phyloP scores from a whole-genome alignment of 75 land plant species.

The Azolla pinnata region DNA sequence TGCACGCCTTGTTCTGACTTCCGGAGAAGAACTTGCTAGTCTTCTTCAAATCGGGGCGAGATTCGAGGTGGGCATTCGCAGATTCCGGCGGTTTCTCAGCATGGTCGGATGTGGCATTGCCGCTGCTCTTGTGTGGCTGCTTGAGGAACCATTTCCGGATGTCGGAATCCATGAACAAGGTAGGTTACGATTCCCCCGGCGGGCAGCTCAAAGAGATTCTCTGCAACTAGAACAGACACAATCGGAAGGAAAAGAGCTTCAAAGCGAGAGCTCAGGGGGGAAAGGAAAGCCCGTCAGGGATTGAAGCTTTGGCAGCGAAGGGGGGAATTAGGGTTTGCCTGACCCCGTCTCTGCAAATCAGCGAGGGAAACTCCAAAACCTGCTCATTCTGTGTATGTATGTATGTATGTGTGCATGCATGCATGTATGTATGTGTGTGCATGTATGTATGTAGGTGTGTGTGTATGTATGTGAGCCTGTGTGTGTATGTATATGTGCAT shows the following conservation, averaged over 20 bases:
- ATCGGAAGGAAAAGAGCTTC: too few species aligned
- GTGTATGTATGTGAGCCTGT: neutral
- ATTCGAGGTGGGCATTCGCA: too few species aligned
- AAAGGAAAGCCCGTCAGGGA: too few species aligned
- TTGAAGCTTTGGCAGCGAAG: too few species aligned
- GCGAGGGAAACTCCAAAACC: too few species aligned
- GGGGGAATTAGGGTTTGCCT: too few species aligned
- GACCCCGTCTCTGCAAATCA: too few species aligned
- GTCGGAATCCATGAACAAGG: conserved; percentile 41
- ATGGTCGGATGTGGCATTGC: conserved; percentile 14
- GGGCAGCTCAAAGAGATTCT: too few species aligned
- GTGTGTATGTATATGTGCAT: neutral
- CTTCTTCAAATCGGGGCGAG: conserved; percentile 43
- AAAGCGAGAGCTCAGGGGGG: too few species aligned
- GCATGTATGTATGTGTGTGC: neutral
- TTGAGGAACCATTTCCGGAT: conserved; percentile 78
- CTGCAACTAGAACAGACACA: too few species aligned
- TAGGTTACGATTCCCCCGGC: too few species aligned
- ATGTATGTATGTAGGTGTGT: neutral
- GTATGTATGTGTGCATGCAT: neutral
- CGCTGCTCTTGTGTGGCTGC: conserved; percentile 42
- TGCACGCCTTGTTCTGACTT: neutral
- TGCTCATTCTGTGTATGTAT: neutral
- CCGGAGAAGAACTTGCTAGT: conserved; percentile 66
- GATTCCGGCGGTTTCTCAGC: too few species aligned